These are phyloP conservation scores for Phyllachora maydis DNA, from an alignment of 2,329 filamentous ascomycete genomes.

Conservation along the genomic window DNA sequence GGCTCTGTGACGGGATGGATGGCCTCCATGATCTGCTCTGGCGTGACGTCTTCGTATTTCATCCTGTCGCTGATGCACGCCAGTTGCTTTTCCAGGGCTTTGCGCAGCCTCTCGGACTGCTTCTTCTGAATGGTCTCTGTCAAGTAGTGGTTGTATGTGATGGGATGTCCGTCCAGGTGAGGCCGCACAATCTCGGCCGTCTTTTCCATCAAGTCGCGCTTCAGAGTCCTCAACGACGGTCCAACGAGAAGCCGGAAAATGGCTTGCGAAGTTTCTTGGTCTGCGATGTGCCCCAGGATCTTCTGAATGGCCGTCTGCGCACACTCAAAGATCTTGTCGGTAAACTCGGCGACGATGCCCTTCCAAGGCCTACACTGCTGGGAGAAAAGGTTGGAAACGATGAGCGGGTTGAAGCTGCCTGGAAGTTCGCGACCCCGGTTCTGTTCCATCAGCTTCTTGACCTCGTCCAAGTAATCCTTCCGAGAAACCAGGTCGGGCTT, in stretches of 20 bases:
- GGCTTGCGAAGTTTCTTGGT: conserved; percentile 6
- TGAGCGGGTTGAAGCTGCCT: conserved; percentile 13
- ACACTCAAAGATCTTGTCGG: conserved; percentile 5
- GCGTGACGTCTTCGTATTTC: neutral
- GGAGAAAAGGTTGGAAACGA: conserved; percentile 12
- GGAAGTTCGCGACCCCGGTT: conserved; percentile 14
- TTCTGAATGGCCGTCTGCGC: conserved; percentile 4
- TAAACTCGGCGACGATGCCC: conserved; percentile 4
- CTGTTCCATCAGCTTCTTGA: conserved; percentile 8
- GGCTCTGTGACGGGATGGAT: conserved; percentile 3
- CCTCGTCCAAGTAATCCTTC: conserved; percentile 5
- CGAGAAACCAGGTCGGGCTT: conserved; percentile 3
- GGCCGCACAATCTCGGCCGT: conserved; percentile 9
- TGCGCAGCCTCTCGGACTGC: conserved; percentile 1
- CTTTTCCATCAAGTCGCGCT: conserved; percentile 6
- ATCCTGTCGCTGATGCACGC: neutral
- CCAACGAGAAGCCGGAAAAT: conserved; percentile 6
- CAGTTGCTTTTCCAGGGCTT: neutral
- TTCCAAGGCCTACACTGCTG: conserved; percentile 13
- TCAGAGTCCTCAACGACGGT: conserved; percentile 6
- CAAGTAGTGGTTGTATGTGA: conserved; percentile 17
- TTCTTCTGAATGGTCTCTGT: conserved; percentile 13
- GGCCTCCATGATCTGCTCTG: neutral
- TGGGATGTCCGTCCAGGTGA: conserved; percentile 12
- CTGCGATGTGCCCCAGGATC: conserved; percentile 6